Evolutionary conservation across 225 moss, liverwort and hornwort genomes (phyloP).

Genomic region (Bryoerythrophyllum caledonicum): DNA sequence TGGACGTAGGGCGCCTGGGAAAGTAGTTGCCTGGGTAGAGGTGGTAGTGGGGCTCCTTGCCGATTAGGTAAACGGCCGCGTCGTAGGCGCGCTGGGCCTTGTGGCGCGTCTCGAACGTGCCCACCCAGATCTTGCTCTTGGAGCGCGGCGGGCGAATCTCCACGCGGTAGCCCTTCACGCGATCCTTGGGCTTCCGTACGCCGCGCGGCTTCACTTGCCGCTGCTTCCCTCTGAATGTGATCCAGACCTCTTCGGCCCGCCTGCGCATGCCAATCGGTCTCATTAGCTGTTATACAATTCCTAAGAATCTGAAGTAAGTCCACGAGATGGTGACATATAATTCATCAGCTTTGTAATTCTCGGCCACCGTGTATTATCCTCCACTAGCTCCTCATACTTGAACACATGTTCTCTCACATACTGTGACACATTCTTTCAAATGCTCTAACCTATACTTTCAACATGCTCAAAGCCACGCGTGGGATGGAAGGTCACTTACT

Average conservation of each 20-base stretch:
- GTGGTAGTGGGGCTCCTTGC: constrained; percentile 13
- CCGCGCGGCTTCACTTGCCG: background rate
- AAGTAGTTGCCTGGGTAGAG: background rate
- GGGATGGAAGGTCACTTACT: background rate
- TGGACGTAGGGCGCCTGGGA: background rate
- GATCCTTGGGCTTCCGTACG: constrained; percentile 1
- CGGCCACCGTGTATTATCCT: background rate
- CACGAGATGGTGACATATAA: background rate
- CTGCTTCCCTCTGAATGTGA: background rate
- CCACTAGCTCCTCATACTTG: background rate
- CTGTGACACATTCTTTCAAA: background rate
- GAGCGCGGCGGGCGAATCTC: constrained; percentile 21
- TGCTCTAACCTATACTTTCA: background rate
- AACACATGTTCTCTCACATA: background rate
- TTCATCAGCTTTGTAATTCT: background rate
- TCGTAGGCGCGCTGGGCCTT: constrained; percentile 21
- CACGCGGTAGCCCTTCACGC: constrained; percentile 23
- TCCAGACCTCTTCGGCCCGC: background rate
- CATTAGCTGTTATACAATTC: background rate
- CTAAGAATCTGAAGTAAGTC: background rate
- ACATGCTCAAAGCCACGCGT: background rate
- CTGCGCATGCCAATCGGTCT: background rate
- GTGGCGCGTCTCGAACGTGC: background rate
- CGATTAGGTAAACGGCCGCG: background rate
- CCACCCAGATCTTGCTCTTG: constrained; percentile 16